Evolutionary conservation across 1,284 basidiomycete genomes (phyloP).

Genomic region (Vanrija sp.): DNA sequence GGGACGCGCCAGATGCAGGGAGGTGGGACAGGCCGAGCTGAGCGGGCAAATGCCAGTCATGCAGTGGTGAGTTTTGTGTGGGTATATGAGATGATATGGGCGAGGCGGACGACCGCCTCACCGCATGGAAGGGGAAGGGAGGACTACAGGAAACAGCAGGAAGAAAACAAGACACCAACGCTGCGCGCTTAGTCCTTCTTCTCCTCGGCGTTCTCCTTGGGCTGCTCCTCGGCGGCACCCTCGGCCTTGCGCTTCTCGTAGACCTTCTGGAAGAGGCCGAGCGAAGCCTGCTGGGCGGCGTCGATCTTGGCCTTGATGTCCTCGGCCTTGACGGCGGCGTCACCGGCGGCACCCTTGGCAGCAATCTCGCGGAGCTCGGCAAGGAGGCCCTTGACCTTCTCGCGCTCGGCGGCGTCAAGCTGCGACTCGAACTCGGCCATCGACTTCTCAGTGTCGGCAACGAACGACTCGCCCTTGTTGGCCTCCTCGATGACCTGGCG

Average conservation of each 20-base stretch:
- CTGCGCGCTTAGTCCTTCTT: slow-evolving; percentile 41
- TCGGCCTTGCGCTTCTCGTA: slow-evolving; percentile 80
- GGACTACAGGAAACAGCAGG: background rate
- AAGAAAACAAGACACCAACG: background rate
- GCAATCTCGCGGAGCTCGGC: slow-evolving; percentile 85
- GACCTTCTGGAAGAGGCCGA: slow-evolving; percentile 97
- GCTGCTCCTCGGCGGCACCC: slow-evolving; percentile 55
- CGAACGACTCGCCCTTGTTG: slow-evolving; percentile 94
- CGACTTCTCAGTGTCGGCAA: slow-evolving; percentile 89
- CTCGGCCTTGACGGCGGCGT: slow-evolving; percentile 75
- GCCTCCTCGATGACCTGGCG: slow-evolving; percentile 89
- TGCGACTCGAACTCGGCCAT: slow-evolving; percentile 98
- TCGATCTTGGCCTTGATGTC: slow-evolving; percentile 87
- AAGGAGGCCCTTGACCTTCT: slow-evolving; percentile 84
- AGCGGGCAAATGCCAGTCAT: slow-evolving; percentile 6
- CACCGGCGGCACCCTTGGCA: slow-evolving; percentile 83
- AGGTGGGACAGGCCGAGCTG: background rate
- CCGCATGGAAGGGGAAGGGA: no score
- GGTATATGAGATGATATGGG: slow-evolving; percentile 2
- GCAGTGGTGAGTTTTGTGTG: slow-evolving; percentile 13
- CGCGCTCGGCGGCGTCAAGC: slow-evolving; percentile 84
- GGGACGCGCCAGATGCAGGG: slow-evolving; percentile 5
- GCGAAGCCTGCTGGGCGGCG: slow-evolving; percentile 93
- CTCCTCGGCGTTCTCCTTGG: slow-evolving; percentile 24
- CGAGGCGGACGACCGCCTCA: no score